phyloP scores from a whole-genome alignment of 495 filamentous ascomycete species.

The Usnea hakonensis region DNA sequence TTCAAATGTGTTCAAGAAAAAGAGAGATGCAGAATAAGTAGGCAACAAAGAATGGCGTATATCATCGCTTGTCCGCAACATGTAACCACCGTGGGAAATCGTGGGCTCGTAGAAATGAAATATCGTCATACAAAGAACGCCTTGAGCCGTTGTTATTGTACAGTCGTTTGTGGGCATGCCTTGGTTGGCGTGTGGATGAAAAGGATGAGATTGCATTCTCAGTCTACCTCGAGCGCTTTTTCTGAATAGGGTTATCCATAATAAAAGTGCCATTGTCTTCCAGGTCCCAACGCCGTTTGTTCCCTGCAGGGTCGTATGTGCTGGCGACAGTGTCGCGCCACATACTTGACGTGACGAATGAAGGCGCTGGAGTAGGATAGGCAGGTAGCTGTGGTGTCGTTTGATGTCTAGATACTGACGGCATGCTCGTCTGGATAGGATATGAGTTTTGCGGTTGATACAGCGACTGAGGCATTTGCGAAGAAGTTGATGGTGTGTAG shows the following conservation, averaged over 20 bases:
- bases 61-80: neutral
- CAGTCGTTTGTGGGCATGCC: neutral
- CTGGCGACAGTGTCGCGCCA: constrained; percentile 95
- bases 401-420: constrained; percentile 35
- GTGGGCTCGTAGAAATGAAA: neutral
- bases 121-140: neutral
- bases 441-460: constrained; percentile 23
- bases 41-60: neutral
- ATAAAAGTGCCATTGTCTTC: constrained; percentile 7
- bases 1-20: neutral
- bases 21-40: neutral
- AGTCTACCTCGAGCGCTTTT: constrained; percentile 21
- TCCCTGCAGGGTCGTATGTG: constrained; percentile 66
- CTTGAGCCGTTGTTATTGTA: neutral
- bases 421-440: constrained; percentile 14
- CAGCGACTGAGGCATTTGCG: constrained; percentile 29
- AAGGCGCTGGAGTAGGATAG: constrained; percentile 48
- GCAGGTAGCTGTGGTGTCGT: constrained; percentile 40
- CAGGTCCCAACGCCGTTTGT: constrained; percentile 67
- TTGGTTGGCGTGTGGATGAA: neutral
- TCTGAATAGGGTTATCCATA: constrained; percentile 12
- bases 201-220: neutral
- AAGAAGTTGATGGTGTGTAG: constrained; percentile 33
- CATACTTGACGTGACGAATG: constrained; percentile 84
- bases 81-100: neutral